Base-by-base conservation (phyloP, 78 protist genomes). In the Protostelium mycophagum region DNA sequence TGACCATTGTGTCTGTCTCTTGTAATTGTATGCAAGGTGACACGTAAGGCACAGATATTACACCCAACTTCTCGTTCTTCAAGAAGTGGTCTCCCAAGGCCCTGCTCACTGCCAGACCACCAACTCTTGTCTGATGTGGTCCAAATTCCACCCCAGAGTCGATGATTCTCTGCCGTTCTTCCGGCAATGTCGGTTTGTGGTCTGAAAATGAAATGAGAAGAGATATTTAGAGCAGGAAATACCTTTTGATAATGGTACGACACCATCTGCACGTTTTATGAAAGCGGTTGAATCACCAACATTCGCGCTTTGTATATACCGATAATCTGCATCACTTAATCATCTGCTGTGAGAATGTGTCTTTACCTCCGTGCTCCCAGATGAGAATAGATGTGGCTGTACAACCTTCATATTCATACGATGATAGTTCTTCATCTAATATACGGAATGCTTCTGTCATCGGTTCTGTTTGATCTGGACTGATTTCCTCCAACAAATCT, bases 221-320 rank as follows among this genome's bases (percentile, higher is more conserved):
- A n/a, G 29, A 83, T 83, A n/a, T 83, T 28, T 29, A 29, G 28
- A 83, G 16, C 5, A 16, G 37, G 86, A 16, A 25, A 25, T 16
- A 51, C 73, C 73, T 51, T 51, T 51, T 16, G 73, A 51, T 5
- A 51, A 16, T 5, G 73, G 31, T 16, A 25, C 73, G 31, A 51
- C 73, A 16, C 16, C 16, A 16, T 51, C 73, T 25, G 31, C 73
- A 25, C 73, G 5, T 16, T 51, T 85, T 28, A 88, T 88, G 85
- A 93, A 93, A 35, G 95, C 95, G 38, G 95, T 88, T 25, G 93
- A 90, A 90, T 93, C 95, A 83, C 95, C 95, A 39, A 93, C 95
- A 39, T 93, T 93, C 0, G 95, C 95, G 16, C 93, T 38, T 90
- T 93, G 95, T 31, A 93, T 37, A 38, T 88, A 93, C 87, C 95